phyloP scores from a whole-genome alignment of 2,329 filamentous ascomycete species.

The Trichoderma koningii region DNA sequence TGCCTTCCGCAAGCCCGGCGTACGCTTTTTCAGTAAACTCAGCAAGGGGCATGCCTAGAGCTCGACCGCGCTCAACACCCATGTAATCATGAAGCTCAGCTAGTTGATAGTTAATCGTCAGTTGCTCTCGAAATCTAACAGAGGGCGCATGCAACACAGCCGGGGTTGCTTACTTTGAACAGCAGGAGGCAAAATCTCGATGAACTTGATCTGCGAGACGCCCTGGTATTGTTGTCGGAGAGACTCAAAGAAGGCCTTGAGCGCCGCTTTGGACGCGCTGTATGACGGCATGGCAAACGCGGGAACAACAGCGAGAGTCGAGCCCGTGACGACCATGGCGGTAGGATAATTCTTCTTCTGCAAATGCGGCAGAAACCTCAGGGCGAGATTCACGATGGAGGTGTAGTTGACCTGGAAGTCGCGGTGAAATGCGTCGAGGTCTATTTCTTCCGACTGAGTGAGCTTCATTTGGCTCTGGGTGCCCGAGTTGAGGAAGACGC shows the following conservation, averaged over 20 bases:
- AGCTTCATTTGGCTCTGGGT: constrained; percentile 47
- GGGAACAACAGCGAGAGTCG: constrained; percentile 29
- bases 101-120: background rate
- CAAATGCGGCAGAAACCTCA: constrained; percentile 31
- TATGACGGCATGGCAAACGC: constrained; percentile 30
- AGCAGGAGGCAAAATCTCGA: constrained; percentile 31
- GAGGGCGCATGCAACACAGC: background rate
- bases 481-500: constrained; percentile 59
- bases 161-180: constrained; percentile 29
- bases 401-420: constrained; percentile 32
- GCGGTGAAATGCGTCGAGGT: constrained; percentile 35
- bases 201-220: constrained; percentile 28
- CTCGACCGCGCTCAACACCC: constrained; percentile 15
- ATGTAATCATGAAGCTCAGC: constrained; percentile 23
- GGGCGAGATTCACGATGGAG: constrained; percentile 31
- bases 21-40: constrained; percentile 22
- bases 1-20: constrained; percentile 11
- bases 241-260: constrained; percentile 31
- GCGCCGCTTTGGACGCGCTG: constrained; percentile 32
- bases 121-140: background rate
- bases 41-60: constrained; percentile 20
- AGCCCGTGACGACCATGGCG: constrained; percentile 31
- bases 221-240: constrained; percentile 30
- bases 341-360: constrained; percentile 26
- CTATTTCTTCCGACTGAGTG: constrained; percentile 29